phyloP scores from a whole-genome alignment of 108 stramenopile species.

The Schizochytrium sp. region DNA sequence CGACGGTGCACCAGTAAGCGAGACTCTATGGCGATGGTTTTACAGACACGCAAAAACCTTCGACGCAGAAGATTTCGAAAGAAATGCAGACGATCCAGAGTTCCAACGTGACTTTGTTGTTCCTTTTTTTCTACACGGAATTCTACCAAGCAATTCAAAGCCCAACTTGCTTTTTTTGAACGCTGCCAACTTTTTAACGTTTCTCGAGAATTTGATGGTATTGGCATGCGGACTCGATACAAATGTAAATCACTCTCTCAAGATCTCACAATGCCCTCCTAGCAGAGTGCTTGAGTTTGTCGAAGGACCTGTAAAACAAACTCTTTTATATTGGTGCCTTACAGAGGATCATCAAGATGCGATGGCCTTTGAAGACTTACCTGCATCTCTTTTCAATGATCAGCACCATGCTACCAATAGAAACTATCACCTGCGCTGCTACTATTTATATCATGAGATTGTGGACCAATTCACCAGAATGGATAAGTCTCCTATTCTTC shows the following conservation, averaged over 20 bases:
- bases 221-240: neutral
- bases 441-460: neutral
- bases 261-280: neutral
- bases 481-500: too few relatives aligned
- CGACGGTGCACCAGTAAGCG: neutral
- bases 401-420: neutral
- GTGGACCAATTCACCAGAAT: neutral
- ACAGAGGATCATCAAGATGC: neutral
- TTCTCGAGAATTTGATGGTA: neutral
- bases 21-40: neutral
- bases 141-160: neutral
- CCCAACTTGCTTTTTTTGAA: neutral
- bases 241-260: neutral
- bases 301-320: neutral
- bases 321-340: neutral
- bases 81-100: neutral
- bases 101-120: too few relatives aligned
- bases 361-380: neutral
- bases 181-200: neutral
- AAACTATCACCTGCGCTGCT: neutral
- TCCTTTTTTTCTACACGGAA: neutral
- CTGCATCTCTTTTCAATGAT: neutral
- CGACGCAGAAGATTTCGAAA: neutral
- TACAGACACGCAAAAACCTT: neutral
- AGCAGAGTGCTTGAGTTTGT: neutral